phyloP scores from a whole-genome alignment of 2,329 filamentous ascomycete genomes.

The Huntiella moniliformis region DNA sequence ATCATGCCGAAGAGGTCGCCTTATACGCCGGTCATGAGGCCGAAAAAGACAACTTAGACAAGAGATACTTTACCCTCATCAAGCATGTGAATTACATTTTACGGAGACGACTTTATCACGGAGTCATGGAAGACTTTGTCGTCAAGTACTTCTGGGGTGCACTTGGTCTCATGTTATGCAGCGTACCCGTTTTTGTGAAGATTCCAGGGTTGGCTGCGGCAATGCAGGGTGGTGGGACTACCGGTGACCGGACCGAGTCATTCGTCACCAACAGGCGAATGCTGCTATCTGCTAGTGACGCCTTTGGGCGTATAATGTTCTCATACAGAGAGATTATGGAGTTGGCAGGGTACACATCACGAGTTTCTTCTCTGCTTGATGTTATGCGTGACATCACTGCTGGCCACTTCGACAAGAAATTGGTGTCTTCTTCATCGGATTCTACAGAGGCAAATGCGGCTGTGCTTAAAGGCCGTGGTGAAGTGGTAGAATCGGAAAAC shows the following conservation, averaged over 20 bases:
- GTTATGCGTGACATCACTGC: conserved; percentile 87
- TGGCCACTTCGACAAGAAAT: conserved; percentile 87
- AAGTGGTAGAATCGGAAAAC: conserved; percentile 60
- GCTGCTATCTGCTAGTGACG: conserved; percentile 82
- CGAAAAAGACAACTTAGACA: conserved; percentile 91
- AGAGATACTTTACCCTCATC: conserved; percentile 96
- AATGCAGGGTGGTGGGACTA: conserved; percentile 30
- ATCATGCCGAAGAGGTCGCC: conserved; percentile 89
- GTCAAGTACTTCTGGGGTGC: conserved; percentile 99
- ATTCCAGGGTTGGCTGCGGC: conserved; percentile 36
- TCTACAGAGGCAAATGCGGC: conserved; percentile 65
- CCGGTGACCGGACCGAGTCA: conserved; percentile 53
- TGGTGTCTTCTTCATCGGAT: conserved; percentile 57
- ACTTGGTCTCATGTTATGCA: conserved; percentile 76
- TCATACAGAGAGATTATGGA: conserved; percentile 96
- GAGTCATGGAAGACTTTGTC: conserved; percentile 98
- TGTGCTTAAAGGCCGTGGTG: conserved; percentile 65
- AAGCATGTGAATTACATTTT: conserved; percentile 97
- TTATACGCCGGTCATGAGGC: conserved; percentile 81
- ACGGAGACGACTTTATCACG: conserved; percentile 78
- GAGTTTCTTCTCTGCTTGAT: conserved; percentile 73
- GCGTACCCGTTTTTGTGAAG: conserved; percentile 89
- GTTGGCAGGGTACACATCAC: conserved; percentile 82
- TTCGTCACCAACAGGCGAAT: conserved; percentile 91
- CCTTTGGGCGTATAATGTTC: conserved; percentile 92